Evolutionary conservation across 805 yeast genomes (phyloP), one percentile per base, ranked within the genome.

Genomic region (Candida ascalaphidarum): DNA sequence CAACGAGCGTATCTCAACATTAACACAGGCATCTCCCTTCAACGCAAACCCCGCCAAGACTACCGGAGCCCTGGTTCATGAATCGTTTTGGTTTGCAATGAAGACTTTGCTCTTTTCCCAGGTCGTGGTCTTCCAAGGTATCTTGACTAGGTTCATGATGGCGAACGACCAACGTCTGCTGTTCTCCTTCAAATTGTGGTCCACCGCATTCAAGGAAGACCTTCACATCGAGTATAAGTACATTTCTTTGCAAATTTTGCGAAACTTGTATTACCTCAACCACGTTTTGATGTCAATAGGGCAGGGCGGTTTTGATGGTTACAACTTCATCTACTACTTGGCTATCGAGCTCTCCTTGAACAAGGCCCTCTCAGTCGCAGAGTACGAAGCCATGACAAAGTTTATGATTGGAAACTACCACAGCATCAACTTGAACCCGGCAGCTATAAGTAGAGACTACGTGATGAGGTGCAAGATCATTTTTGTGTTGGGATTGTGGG

Each of bases 291-390:
- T 68, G 17, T 54, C 68, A 14, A 65, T 76, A 7, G 83, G 83
- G 0, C 67, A 70, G 14, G 81, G 81, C 4, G 81, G 81, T 3
- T 76, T 76, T 43, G 74, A 73, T 32, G 62, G 71, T 9, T 79
- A 74, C 47, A 74, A 75, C 39, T 78, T 74, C 46, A 71, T 75
- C 11, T 71, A 71, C 37, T 56, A 65, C 23, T 51, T 74, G 4
- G 43, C 71, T 8, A 31, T 71, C 2, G 81, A 74, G 34, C 46
- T 44, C 57, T 23, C 41, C 43, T 22, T 61, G 47, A 31, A 52
- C 49, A 27, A 30, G 36, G 25, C 30, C 21, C 13, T 25, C 12
- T 12, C 30, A 13, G 26, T 27, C 14, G 46, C 18, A 7, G 18
- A 6, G 6, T 17, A 46, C 17, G 49, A 48, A 28, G 23, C 23